Conservation (phyloP, 106 monocot species). For the Dioscorea zingiberensis region DNA sequence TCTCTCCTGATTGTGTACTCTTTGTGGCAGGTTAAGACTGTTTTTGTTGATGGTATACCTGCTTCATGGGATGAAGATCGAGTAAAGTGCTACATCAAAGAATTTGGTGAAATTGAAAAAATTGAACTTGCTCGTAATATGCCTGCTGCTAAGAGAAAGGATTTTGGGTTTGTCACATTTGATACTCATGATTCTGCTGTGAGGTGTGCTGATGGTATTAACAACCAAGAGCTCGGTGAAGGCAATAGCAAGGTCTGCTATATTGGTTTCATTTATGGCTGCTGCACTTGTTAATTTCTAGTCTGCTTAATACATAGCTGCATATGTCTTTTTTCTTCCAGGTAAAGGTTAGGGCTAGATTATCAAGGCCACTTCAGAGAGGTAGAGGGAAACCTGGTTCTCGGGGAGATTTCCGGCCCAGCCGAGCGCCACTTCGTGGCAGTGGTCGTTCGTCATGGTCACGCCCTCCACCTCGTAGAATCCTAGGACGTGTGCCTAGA, state of each 20-base stretch:
- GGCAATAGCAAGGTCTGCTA: conserved; percentile 81
- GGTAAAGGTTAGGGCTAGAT: conserved; percentile 84
- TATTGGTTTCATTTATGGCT: background rate
- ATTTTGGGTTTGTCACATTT: conserved; percentile 98
- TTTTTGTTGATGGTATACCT: conserved; percentile 87
- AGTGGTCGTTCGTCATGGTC: conserved; percentile 27
- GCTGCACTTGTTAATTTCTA: background rate
- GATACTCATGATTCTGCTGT: conserved; percentile 82
- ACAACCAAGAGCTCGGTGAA: conserved; percentile 77
- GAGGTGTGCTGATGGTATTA: conserved; percentile 79
- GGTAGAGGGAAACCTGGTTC: conserved; percentile 49
- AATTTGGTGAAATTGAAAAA: conserved; percentile 82
- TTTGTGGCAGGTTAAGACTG: conserved; percentile 71
- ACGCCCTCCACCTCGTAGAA: conserved; percentile 36
- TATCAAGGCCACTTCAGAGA: conserved; percentile 78
- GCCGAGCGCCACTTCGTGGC: conserved; percentile 19
- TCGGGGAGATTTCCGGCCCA: conserved; percentile 49
- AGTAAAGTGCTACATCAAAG: conserved; percentile 66
- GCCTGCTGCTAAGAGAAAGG: conserved; percentile 87
- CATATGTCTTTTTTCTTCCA: conserved; percentile 13
- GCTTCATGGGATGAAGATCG: conserved; percentile 91
- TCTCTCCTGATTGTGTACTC: background rate
- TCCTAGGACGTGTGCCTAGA: conserved; percentile 28
- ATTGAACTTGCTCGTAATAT: conserved; percentile 95
- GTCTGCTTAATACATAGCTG: background rate